Evolutionary conservation across 2,329 filamentous ascomycete genomes (phyloP), one percentile per base, ranked within the genome.

Genomic region (Colletotrichum somersetense): DNA sequence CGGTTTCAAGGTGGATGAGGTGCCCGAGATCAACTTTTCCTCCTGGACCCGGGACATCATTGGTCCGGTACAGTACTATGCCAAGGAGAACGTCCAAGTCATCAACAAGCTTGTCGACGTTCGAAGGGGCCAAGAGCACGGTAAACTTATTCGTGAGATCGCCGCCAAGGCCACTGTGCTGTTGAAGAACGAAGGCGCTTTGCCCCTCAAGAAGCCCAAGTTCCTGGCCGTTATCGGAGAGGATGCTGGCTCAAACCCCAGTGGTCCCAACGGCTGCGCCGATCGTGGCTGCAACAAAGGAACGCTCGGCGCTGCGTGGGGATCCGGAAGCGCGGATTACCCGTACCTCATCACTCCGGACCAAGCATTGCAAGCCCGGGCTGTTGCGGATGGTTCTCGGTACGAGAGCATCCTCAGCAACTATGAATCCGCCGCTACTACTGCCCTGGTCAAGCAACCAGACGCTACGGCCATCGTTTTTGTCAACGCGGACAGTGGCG

Each of bases 21-120:
- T 86, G 62, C 80, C 82, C 0, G 83, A 85, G 2, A 90, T 93
- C 81, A 98, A 95, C 86, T 97, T 98, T 83, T 92, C 92, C 77
- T 94, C 94, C 6, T 98, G 96, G 96, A 94, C 92, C 0, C 83
- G 85, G 1, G 91, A 96, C 76, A 95, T 93, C 0, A 92, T 89
- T 75, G 93, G 92, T 55, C 92, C 89, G 71, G 78, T 90, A 61
- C 91, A 97, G 79, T 86, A 81, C 62, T 88, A 87, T 12, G 92
- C 89, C 16, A 81, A 88, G 33, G 85, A 91, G 71, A 89, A 89
- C 62, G 89, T 88, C 75, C 87, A 89, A 65, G 87, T 92, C 75
- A 87, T 97, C 83, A 93, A 98, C 82, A 87, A 90, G 76, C 93
- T 95, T 75, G 89, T 97, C 33, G 91, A 98, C 78, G 96, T 97